Base-by-base conservation (phyloP, 768 basidiomycete genomes). In the Tricholoma sp. region DNA sequence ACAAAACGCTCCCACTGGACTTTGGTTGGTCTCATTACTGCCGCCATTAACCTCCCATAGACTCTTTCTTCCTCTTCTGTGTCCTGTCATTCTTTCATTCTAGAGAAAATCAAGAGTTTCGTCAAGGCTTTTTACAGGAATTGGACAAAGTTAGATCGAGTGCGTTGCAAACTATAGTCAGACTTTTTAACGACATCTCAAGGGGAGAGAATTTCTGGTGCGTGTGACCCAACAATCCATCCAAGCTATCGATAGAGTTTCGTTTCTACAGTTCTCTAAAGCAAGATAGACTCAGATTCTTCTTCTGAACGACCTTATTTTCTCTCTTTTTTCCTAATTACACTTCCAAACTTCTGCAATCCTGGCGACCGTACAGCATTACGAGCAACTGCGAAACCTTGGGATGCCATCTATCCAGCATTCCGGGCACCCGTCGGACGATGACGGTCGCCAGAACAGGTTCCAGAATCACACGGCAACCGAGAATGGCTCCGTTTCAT, bases 381-480 rank as follows among this genome's bases (percentile, higher is more conserved):
- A 59, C 58, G 60, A 63, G 35, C 61, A 69, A 57, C 60, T 65
- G 45, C 62, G 56, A 27, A 63, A 61, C 54, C 54, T 64, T 32
- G 61, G 63, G 41, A 60, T 63, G 61, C 57, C 67, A 9, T 65
- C 69, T 45, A 55, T 79, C 72, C 64, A 66, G 47, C 61, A 66
- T 49, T 61, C 63, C 55, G 58, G 52, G 52, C 71, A 74, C 59
- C 41, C 62, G 54, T 61, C 67, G 37, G 81, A 83, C 63, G 83
- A 84, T 50, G 75, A 78, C 59, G 85, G 85, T 69, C 81, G 85
- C 57, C 76, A 72, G 66, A 84, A 82, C 72, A 79, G 84, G 60
- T 85, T 86, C 68, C 78, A 81, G 55, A 69, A 68, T 55, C 54
- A 69, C 10, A 68, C 72, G 41, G 67, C 71, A 49, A 69, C 71